phyloP scores from a whole-genome alignment of 371 early-diverging fungal genomes.

The Blakeslea trispora region DNA sequence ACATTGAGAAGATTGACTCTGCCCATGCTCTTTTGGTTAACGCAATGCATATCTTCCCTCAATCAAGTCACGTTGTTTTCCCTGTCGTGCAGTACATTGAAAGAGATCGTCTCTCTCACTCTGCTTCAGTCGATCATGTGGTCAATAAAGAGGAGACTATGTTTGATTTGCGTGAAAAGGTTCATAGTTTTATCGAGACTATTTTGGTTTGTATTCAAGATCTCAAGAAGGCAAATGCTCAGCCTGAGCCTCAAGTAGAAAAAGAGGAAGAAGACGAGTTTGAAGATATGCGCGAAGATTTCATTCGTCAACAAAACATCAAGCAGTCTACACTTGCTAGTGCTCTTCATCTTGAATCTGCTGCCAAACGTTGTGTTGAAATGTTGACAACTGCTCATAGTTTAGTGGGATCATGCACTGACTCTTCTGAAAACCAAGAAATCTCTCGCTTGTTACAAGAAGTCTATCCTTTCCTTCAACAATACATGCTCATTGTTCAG shows the following conservation, averaged over 20 bases:
- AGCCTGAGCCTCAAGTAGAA: conserved; percentile 9
- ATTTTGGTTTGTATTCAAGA: conserved; percentile 49
- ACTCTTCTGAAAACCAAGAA: conserved; percentile 11
- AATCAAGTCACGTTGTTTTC: conserved; percentile 30
- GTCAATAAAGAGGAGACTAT: neutral
- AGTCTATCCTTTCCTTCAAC: conserved; percentile 65
- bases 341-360: conserved; percentile 46
- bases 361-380: conserved; percentile 39
- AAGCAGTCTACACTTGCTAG: conserved; percentile 29
- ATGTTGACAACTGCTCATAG: conserved; percentile 29
- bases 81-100: conserved; percentile 29
- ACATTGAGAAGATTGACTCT: conserved; percentile 16
- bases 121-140: neutral
- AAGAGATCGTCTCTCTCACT: neutral
- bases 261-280: conserved; percentile 47
- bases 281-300: conserved; percentile 59
- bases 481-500: conserved; percentile 65
- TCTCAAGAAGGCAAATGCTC: conserved; percentile 33
- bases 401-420: conserved; percentile 7
- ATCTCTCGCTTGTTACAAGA: conserved; percentile 44
- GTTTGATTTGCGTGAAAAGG: conserved; percentile 31
- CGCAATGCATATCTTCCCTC: conserved; percentile 22
- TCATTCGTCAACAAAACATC: conserved; percentile 38
- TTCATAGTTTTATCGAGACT: conserved; percentile 38
- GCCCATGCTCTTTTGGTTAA: conserved; percentile 15